phyloP scores from a whole-genome alignment of 2,329 filamentous ascomycete genomes.

The Pestalotiopsis sp. region DNA sequence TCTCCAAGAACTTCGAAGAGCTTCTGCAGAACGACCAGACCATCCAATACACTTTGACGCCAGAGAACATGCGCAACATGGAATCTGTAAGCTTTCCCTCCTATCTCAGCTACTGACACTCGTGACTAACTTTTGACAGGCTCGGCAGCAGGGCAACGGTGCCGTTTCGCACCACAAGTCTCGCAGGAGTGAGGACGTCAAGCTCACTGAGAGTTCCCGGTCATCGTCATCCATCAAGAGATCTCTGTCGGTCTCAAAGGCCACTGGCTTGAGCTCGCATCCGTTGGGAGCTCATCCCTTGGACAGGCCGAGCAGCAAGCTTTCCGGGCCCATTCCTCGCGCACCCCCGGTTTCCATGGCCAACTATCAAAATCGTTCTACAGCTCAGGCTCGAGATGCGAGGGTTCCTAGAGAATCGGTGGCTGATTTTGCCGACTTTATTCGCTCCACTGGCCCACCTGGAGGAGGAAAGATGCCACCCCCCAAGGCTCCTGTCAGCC shows the following conservation, averaged over 20 bases:
- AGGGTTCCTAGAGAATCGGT: slow-evolving; percentile 71
- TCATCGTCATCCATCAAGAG: slow-evolving; percentile 45
- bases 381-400: slow-evolving; percentile 68
- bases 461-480: slow-evolving; percentile 32
- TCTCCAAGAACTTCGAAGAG: slow-evolving; percentile 73
- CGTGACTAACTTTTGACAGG: background rate
- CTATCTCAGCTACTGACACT: background rate
- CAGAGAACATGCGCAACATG: slow-evolving; percentile 76
- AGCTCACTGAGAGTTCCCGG: slow-evolving; percentile 39
- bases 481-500: slow-evolving; percentile 27
- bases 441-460: slow-evolving; percentile 80
- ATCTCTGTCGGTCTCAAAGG: slow-evolving; percentile 44
- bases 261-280: slow-evolving; percentile 40
- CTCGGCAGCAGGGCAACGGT: slow-evolving; percentile 29
- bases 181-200: slow-evolving; percentile 51
- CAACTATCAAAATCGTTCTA: slow-evolving; percentile 32
- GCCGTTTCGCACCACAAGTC: slow-evolving; percentile 44
- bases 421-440: slow-evolving; percentile 86
- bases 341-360: slow-evolving; percentile 33
- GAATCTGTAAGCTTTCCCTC: slow-evolving; percentile 62
- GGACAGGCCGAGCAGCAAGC: slow-evolving; percentile 27
- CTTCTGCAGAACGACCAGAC: slow-evolving; percentile 82
- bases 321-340: slow-evolving; percentile 30
- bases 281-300: slow-evolving; percentile 30
- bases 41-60: slow-evolving; percentile 80